phyloP scores from a whole-genome alignment of 148 eudicot species.

The Polygonum maritimum region DNA sequence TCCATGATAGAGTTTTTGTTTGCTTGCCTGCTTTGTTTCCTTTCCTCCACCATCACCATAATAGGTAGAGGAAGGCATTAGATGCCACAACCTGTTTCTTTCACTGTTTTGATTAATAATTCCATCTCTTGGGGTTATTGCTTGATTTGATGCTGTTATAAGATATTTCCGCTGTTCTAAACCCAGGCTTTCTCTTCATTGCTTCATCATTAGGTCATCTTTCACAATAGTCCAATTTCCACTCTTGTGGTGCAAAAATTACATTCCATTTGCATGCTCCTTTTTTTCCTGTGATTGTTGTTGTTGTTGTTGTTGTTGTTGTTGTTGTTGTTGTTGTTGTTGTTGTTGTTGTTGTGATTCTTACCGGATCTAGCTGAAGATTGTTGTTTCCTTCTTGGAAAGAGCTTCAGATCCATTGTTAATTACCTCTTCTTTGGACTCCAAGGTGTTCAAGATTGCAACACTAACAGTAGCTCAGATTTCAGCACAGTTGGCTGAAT shows the following conservation, averaged over 20 bases:
- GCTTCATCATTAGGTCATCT: conserved; percentile 7
- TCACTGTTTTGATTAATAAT: background rate
- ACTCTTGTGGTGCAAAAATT: conserved; percentile 2
- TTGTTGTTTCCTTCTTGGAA: background rate
- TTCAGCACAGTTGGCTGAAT: background rate
- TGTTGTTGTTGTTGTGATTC: background rate
- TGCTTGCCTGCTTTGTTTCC: conserved; percentile 10
- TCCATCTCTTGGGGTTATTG: background rate
- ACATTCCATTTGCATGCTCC: background rate
- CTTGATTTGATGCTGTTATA: conserved; percentile 6
- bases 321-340: background rate
- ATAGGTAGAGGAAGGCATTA: conserved; percentile 4
- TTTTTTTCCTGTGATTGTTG: background rate
- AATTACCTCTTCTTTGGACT: background rate
- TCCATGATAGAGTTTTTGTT: conserved; percentile 11
- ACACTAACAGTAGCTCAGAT: background rate
- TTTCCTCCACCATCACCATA: conserved; percentile 11
- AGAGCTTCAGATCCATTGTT: background rate
- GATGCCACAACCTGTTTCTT: conserved; percentile 3
- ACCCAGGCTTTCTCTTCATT: background rate
- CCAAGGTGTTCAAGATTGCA: background rate
- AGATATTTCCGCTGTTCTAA: background rate
- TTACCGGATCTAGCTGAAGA: conserved; percentile 4
- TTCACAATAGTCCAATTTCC: background rate
- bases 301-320: background rate